phyloP scores from a whole-genome alignment of 176 grass and related monocot genomes.

The Miscanthus lutarioriparius region DNA sequence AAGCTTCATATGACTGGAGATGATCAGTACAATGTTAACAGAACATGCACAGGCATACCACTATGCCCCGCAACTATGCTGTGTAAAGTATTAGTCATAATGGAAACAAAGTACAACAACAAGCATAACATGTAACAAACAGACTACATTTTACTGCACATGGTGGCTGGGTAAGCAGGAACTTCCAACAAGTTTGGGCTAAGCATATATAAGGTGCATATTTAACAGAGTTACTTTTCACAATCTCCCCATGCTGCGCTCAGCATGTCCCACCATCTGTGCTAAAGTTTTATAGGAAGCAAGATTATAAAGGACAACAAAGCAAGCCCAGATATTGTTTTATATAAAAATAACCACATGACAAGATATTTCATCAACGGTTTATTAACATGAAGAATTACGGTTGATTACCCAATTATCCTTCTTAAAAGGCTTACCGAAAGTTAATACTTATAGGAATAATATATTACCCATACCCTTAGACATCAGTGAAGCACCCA shows the following conservation, averaged over 20 bases:
- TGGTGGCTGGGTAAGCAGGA: background rate
- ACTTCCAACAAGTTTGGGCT: background rate
- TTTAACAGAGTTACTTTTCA: background rate
- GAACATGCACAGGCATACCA: background rate
- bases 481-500: background rate
- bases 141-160: background rate
- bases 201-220: background rate
- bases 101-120: background rate
- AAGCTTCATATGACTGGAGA: conserved; percentile 3
- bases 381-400: background rate
- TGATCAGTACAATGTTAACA: conserved; percentile 4
- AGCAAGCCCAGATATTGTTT: background rate
- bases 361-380: background rate
- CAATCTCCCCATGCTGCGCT: background rate
- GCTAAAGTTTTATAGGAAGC: background rate
- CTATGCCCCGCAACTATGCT: conserved; percentile 6
- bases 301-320: background rate
- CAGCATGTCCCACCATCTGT: background rate
- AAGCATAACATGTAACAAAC: background rate
- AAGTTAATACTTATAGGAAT: background rate
- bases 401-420: background rate
- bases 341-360: background rate
- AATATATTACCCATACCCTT: background rate
- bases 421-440: background rate
- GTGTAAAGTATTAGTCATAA: background rate